These are phyloP conservation scores for Phytophthora cryptogea DNA, from an alignment of 352 stramenopile genomes.

Conservation along the genomic window DNA sequence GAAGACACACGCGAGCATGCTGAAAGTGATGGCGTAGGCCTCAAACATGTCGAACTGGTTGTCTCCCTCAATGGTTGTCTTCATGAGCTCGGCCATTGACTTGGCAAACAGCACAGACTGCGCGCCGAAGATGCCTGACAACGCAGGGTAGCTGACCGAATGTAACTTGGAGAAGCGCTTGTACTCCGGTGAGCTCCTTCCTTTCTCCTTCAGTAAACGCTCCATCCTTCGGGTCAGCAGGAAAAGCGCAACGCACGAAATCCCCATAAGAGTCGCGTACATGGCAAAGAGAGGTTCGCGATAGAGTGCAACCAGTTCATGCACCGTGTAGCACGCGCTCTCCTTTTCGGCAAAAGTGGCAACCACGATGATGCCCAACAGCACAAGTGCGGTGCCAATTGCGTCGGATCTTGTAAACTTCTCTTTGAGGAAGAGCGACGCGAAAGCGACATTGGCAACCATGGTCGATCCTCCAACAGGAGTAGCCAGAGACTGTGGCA, in stretches of 20 bases:
- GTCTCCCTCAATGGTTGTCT: constrained; percentile 72
- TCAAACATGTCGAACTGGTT: constrained; percentile 74
- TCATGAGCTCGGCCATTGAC: constrained; percentile 81
- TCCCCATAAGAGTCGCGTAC: constrained; percentile 61
- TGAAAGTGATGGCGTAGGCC: constrained; percentile 80
- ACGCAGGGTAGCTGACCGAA: constrained; percentile 68
- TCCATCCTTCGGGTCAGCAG: constrained; percentile 53
- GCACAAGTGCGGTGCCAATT: constrained; percentile 67
- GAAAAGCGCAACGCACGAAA: constrained; percentile 45
- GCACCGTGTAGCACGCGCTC: constrained; percentile 75
- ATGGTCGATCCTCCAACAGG: constrained; percentile 82
- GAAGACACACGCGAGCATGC: constrained; percentile 83
- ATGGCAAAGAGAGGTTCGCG: constrained; percentile 60
- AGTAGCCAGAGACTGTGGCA: constrained; percentile 80
- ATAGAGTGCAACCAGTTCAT: constrained; percentile 76
- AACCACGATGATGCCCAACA: constrained; percentile 78
- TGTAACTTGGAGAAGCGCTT: constrained; percentile 62
- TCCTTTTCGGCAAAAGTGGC: constrained; percentile 80
- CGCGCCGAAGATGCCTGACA: constrained; percentile 78
- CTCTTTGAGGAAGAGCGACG: constrained; percentile 78
- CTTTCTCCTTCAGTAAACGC: constrained; percentile 39
- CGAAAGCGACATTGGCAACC: constrained; percentile 85
- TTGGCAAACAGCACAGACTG: constrained; percentile 88
- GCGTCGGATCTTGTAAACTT: constrained; percentile 70
- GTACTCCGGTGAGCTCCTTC: constrained; percentile 52